Evolutionary conservation across 1,284 basidiomycete genomes (phyloP), one percentile per base, ranked within the genome.

Genomic region (Ganoderma lucidum): DNA sequence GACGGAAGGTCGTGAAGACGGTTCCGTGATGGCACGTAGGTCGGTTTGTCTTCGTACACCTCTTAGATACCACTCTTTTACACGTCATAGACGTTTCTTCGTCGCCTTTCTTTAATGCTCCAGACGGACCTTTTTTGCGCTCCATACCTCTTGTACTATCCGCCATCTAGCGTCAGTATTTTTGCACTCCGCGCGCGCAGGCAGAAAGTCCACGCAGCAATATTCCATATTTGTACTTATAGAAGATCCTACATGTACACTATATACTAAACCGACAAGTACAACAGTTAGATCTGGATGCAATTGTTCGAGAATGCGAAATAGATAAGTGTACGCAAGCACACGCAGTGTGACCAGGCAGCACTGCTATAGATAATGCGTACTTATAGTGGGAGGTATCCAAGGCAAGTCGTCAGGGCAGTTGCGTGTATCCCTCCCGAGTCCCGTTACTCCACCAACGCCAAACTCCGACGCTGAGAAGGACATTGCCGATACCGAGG

Each of bases 401-500:
- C 23, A 23, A 23, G 23, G 23, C 23, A 23, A 59, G 56, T 59
- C 35, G 12, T 39, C 6, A 42, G 15, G 59, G 59, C 2, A 61
- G 59, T 41, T 61, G 59, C 39, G 59, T 61, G 39, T 61, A 61
- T 10, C 59, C 59, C 5, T 64, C 53, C 5, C 6, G 48, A 28
- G 35, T 35, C 15, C 66, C 62, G 28, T 45, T 60, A 59, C 68
- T 73, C 78, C 78, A 81, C 80, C 80, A 82, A n/a, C 78, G 74
- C 78, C 78, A 81, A 10, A 77, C 64, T 3, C 81, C 77, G 6
- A 81, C 63, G 28, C 81, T 78, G 35, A 94, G 75, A 51, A 91
- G 70, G 74, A 91, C 88, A 76, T 93, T 94, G 73, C 90, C 88
- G 45, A 92, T 70, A 0, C 93, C 93, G 65, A 93, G 76, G 19